Evolutionary conservation across 2,329 filamentous ascomycete genomes (phyloP).

Genomic region (Talaromyces islandicus): DNA sequence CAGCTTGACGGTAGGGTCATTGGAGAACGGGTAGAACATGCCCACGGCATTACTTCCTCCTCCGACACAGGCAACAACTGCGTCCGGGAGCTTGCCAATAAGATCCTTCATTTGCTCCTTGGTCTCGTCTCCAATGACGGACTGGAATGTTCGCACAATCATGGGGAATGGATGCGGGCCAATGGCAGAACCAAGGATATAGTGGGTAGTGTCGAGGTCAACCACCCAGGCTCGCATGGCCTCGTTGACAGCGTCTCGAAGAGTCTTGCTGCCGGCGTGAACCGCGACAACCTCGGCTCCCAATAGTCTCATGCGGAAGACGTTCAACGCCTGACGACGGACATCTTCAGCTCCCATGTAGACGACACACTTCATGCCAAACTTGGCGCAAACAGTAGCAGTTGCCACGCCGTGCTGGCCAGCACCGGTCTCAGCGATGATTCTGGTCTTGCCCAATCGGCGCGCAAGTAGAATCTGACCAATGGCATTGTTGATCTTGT

Average conservation of each 20-base stretch:
- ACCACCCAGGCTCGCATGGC: slow-evolving; percentile 92
- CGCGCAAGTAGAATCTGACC: slow-evolving; percentile 85
- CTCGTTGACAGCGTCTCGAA: slow-evolving; percentile 89
- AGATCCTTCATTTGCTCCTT: slow-evolving; percentile 83
- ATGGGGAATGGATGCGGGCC: slow-evolving; percentile 97
- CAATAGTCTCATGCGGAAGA: slow-evolving; percentile 96
- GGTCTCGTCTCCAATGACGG: slow-evolving; percentile 90
- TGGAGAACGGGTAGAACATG: slow-evolving; percentile 96
- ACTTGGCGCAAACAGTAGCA: slow-evolving; percentile 95
- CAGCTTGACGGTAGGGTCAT: slow-evolving; percentile 77
- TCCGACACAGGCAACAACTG: slow-evolving; percentile 92
- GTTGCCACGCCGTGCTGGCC: slow-evolving; percentile 98
- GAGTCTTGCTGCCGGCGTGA: slow-evolving; percentile 77
- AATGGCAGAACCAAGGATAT: slow-evolving; percentile 96
- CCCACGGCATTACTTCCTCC: slow-evolving; percentile 91
- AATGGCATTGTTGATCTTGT: slow-evolving; percentile 99
- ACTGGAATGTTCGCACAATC: slow-evolving; percentile 96
- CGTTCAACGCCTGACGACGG: slow-evolving; percentile 89
- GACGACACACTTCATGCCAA: slow-evolving; percentile 95
- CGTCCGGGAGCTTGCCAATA: slow-evolving; percentile 85
- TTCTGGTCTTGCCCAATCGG: slow-evolving; percentile 86
- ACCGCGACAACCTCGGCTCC: slow-evolving; percentile 90
- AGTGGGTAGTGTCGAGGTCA: slow-evolving; percentile 88
- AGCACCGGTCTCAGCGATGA: slow-evolving; percentile 96
- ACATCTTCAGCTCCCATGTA: slow-evolving; percentile 99